phyloP scores from a whole-genome alignment of 768 basidiomycete species.

The Dentipellis fragilis region DNA sequence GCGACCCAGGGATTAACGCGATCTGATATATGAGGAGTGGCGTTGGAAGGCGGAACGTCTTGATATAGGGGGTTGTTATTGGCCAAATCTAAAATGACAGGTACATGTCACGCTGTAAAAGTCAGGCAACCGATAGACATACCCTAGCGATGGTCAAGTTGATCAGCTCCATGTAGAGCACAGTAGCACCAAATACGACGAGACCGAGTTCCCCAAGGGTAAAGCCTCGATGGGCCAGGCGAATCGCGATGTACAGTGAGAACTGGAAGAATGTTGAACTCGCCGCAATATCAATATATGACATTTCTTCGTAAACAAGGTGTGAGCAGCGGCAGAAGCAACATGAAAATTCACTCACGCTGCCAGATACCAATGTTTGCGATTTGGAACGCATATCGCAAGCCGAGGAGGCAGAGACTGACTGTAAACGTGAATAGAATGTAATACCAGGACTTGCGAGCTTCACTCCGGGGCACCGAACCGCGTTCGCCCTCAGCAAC shows the following conservation, averaged over 20 bases:
- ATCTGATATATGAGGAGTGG: slow-evolving; percentile 88
- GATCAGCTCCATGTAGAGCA: slow-evolving; percentile 76
- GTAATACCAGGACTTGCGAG: slow-evolving; percentile 50
- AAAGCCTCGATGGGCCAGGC: slow-evolving; percentile 89
- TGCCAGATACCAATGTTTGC: slow-evolving; percentile 53
- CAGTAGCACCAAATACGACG: slow-evolving; percentile 82
- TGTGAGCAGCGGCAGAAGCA: not conserved
- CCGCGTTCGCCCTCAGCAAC: slow-evolving; percentile 58
- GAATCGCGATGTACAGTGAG: slow-evolving; percentile 78
- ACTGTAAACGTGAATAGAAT: slow-evolving; percentile 50
- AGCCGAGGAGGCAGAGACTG: slow-evolving; percentile 36
- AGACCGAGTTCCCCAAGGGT: slow-evolving; percentile 90
- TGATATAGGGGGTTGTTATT: slow-evolving; percentile 69
- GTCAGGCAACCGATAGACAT: slow-evolving; percentile 17
- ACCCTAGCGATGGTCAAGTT: slow-evolving; percentile 80
- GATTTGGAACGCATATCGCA: slow-evolving; percentile 36
- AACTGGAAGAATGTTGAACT: slow-evolving; percentile 84
- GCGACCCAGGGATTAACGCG: slow-evolving; percentile 84
- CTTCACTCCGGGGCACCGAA: slow-evolving; percentile 71
- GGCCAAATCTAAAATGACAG: slow-evolving; percentile 57
- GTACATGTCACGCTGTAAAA: too few relatives aligned
- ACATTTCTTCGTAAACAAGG: slow-evolving; percentile 46
- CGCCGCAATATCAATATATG: slow-evolving; percentile 61
- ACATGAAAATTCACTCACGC: slow-evolving; percentile 28
- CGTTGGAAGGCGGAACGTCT: slow-evolving; percentile 87